Evolutionary conservation across 805 yeast genomes (phyloP), one percentile per base, ranked within the genome.

Genomic region (Candida tibetensis): DNA sequence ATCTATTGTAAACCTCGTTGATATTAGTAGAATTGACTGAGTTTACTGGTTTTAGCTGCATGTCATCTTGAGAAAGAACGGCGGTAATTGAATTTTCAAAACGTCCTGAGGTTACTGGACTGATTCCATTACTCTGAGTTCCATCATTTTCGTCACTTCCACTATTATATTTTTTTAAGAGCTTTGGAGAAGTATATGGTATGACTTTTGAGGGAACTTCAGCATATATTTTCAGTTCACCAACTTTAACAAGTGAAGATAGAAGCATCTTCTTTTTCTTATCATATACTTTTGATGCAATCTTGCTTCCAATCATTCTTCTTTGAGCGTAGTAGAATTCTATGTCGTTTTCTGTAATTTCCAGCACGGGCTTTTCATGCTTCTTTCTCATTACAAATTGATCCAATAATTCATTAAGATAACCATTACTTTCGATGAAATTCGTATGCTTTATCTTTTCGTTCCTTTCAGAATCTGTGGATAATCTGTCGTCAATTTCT

Each of bases 191-290:
- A 2, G 59, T 51, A 42, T 66, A 68, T 1, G 64, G 60, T 10
- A 69, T 45, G 5, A 61, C 50, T 36, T 58, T 58, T 27, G 48
- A 46, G 1, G 73, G 73, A 0, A 68, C 63, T 28, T 46, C 48
- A 9, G 54, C 66, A 36, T 53, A 59, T 7, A 69, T 36, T 27
- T 48, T 51, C 64, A 62, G 61, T 2, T 47, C 48, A 1, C 74
- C 74, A 15, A 64, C 48, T 30, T 58, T 60, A 5, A 56, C 53
- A 3, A 55, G 36, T 2, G 66, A 52, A 32, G 69, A 57, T 16
- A 69, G 47, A 17, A 69, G 49, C 37, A 57, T 54, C 41, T 63
- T 66, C 48, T 64, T 68, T 53, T 62, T 64, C 45, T 62, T 64
- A 5, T 64, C 66, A 45, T 42, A 57, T 1, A 67, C 52, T 0